Evolutionary conservation across 768 basidiomycete genomes (phyloP), one percentile per base, ranked within the genome.

Genomic region (Thelephora aurantiotincta): DNA sequence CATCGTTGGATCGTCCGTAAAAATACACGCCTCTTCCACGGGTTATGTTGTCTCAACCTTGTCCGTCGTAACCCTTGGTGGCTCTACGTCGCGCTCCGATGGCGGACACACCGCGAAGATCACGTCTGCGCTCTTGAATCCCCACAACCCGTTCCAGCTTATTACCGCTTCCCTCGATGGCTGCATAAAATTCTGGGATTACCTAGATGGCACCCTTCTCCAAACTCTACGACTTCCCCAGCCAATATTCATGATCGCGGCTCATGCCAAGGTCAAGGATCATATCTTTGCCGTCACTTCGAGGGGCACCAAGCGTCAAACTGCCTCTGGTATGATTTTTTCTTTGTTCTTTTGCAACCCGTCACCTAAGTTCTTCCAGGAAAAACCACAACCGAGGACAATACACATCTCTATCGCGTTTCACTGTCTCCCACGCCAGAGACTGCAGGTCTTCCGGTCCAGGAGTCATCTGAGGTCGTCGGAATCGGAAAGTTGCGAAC

Each of bases 141-240:
- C 96, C 12, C 73, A 80, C 52, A 98, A 96, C 63, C 71, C 78
- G 20, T 86, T 90, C 53, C 96, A 98, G 61, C 64, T 99, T 52
- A 77, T 97, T 53, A 90, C 90, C 11, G 81, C 78, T 43, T 87
- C 88, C 6, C 57, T 80, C 50, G 84, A 91, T 54, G 94, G 92
- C n/a, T 73, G 71, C 33, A 64, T 98, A 52, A 77, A 86, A 60
- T 66, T 96, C 20, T 99, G 96, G 96, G 91, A 98, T 65, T 93
- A 85, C 62, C 66, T 93, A 34, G 92, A 96, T 50, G 91, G 81
- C 5, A 68, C 71, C 6, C 65, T 96, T 11, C 67, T 97, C 50
- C 77, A 80, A 51, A 86, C 81, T 2, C 74, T 96, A 52, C 70
- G 77, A 48, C 57, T 90, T 38, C 71, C 70, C 23, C 75, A 82